Percentiles rank a stretch among this genome's conserved stretches.
phyloP scores from a whole-genome alignment of 768 basidiomycete species.

The Rickenella mellea region DNA sequence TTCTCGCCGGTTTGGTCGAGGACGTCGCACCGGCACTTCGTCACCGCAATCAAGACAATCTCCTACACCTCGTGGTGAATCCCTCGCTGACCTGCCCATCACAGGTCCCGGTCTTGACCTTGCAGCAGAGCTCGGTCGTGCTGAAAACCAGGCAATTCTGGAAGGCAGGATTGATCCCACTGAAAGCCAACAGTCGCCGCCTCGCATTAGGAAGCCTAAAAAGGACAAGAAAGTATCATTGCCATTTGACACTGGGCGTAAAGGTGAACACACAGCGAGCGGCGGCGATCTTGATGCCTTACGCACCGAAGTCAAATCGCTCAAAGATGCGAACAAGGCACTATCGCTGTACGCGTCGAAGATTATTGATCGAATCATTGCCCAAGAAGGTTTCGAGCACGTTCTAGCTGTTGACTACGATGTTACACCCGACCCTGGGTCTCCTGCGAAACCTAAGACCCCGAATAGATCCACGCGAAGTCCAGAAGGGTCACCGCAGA shows the following conservation, averaged over 20 bases:
- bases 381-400: conserved; percentile 94
- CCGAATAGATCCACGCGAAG: conserved; percentile 30
- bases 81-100: conserved; percentile 78
- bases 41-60: conserved; percentile 30
- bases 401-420: conserved; percentile 91
- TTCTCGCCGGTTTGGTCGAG: conserved; percentile 19
- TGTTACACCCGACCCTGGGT: conserved; percentile 37
- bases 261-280: conserved; percentile 22
- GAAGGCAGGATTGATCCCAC: conserved; percentile 34
- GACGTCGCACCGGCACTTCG: conserved; percentile 47
- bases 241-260: conserved; percentile 26
- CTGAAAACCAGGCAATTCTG: conserved; percentile 79
- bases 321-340: conserved; percentile 95
- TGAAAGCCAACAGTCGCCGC: conserved; percentile 41
- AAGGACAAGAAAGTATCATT: background rate
- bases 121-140: conserved; percentile 85
- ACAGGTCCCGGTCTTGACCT: conserved; percentile 85
- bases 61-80: conserved; percentile 52
- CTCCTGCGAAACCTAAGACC: conserved; percentile 4
- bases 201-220: conserved; percentile 36
- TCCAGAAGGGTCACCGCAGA: conserved; percentile 13
- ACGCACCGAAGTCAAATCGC: conserved; percentile 77
- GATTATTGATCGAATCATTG: conserved; percentile 95
- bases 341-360: conserved; percentile 92
- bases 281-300: conserved; percentile 66